Percentiles rank a stretch among this genome's conserved stretches.
These are phyloP conservation scores for Cutaneotrichosporon mucoides DNA, from an alignment of 1,284 basidiomycete genomes.

Conservation along the genomic window DNA sequence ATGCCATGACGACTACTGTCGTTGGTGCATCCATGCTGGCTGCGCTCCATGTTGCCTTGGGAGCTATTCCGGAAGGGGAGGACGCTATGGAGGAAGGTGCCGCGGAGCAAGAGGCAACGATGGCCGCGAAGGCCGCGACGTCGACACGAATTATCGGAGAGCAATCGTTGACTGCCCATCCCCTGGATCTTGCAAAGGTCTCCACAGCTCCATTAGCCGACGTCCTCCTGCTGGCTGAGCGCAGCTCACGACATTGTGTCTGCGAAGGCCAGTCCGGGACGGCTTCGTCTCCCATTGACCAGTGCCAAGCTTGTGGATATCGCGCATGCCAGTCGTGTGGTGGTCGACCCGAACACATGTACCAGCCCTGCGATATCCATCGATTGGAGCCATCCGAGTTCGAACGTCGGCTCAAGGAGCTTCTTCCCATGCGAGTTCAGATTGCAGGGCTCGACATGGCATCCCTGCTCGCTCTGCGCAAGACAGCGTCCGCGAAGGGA, in stretches of 20 bases:
- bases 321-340: slow-evolving; percentile 81
- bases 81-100: slow-evolving; percentile 56
- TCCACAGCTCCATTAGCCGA: slow-evolving; percentile 55
- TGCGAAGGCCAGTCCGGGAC: slow-evolving; percentile 84
- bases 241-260: slow-evolving; percentile 72
- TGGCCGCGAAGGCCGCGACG: slow-evolving; percentile 47
- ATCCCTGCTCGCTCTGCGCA: slow-evolving; percentile 49
- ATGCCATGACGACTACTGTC: slow-evolving; percentile 95
- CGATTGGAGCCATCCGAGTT: slow-evolving; percentile 66
- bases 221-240: slow-evolving; percentile 63
- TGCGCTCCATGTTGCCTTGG: slow-evolving; percentile 65
- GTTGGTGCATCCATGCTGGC: slow-evolving; percentile 86
- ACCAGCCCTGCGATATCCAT: slow-evolving; percentile 40
- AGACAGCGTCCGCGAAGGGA: slow-evolving; percentile 5
- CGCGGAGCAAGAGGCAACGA: slow-evolving; percentile 45
- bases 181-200: slow-evolving; percentile 64
- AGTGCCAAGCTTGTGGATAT: slow-evolving; percentile 72
- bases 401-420: slow-evolving; percentile 67
- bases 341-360: slow-evolving; percentile 82
- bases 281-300: slow-evolving; percentile 64
- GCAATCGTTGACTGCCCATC: slow-evolving; percentile 59
- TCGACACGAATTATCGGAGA: slow-evolving; percentile 64
- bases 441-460: slow-evolving; percentile 57
- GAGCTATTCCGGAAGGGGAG: slow-evolving; percentile 60
- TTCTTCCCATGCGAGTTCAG: slow-evolving; percentile 79